Base-by-base conservation (phyloP, 108 stramenopile species). In the Skeletonema costatum region DNA sequence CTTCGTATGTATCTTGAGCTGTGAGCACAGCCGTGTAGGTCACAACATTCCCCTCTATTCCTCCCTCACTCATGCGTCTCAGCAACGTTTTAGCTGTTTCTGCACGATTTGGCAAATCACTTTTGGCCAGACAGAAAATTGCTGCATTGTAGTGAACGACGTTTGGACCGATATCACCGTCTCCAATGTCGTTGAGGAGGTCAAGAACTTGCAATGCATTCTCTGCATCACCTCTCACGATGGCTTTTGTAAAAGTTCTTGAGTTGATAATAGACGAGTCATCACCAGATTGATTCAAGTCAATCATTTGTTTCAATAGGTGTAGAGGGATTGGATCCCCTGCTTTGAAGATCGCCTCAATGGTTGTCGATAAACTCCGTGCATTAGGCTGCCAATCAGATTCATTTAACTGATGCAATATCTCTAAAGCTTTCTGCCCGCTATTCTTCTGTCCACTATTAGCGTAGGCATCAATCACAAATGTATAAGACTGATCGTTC, bases 151-250 rank as follows among this genome's bases (percentile, higher is more conserved):
- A 41, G 41, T 66, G 65, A 14, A 66, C 41, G 10, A 35, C 19
- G n/a, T 66, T 66, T 25, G 65, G 65, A 7, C 65, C 65, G 25
- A 66, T 38, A 21, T 8, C 10, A 19, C 29, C 21, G 38, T 66
- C 65, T 5, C 65, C 42, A n/a, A 66, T 10, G 4, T 39, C 39
- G 19, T 66, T n/a, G 29, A 66, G 65, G 29, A 39, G 41, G 13
- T 44, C 29, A 38, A 66, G 41, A 46, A 66, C 65, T 39, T 29
- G 29, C 16, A 66, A 25, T 66, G 65, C 65, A 66, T 66, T 63
- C 2, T 36, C n/a, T 35, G 62, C 65, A 42, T 42, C 65, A 29
- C 65, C 65, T 30, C 41, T 66, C 42, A 39, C 33, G 17, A 66
- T 66, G 10, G 65, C 65, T 42, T 66, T 66, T 17, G 65, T 66